Evolutionary conservation across 139 green algal species (phyloP), one percentile per base, ranked within the genome.

Genomic region (Closterium sp.): DNA sequence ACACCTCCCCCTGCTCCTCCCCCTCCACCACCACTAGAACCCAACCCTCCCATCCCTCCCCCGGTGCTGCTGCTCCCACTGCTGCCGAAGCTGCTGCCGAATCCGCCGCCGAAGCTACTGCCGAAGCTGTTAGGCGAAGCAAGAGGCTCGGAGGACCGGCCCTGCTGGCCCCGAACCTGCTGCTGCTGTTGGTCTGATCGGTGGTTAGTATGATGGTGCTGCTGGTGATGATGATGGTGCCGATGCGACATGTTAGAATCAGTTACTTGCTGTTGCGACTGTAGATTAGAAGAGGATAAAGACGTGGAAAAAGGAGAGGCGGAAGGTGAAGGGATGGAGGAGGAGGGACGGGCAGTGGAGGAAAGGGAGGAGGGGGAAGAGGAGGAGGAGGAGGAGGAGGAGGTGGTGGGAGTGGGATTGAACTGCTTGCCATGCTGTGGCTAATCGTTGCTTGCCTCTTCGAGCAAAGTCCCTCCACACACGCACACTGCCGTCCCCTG

Each of bases 401-500:
- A 50, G 38, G 38, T 50, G 38, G 38, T 79, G 62, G 62, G 62
- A 79, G 29, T 93, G 70, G 22, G 86, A 88, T 29, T 93, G 85
- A 22, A 93, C 85, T 2, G 85, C 90, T 21, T 38, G 21, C 85
- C 84, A 93, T 30, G 90, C 90, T 21, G 90, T 86, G 13, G 90
- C 90, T 86, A 93, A 0, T 24, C 87, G 45, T 86, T 93, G 90
- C 90, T 90, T 89, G 27, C 85, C 90, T 30, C 13, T 19, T n/a
- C 86, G 28, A 2, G 28, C 29, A 32, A 86, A 93, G 62, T 93
- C 85, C 30, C 70, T 91, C 90, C 90, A 93, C 24, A 93, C 90
- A 30, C 90, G n/a, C 85, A 93, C 85, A 45, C 31, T 91, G 29
- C 90, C 90, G 29, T 93, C 90, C 62, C 28, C 90, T 93, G 90